These are phyloP conservation scores for Beta lomatogona DNA, from an alignment of 179 eudicot genomes.

Conservation along the genomic window DNA sequence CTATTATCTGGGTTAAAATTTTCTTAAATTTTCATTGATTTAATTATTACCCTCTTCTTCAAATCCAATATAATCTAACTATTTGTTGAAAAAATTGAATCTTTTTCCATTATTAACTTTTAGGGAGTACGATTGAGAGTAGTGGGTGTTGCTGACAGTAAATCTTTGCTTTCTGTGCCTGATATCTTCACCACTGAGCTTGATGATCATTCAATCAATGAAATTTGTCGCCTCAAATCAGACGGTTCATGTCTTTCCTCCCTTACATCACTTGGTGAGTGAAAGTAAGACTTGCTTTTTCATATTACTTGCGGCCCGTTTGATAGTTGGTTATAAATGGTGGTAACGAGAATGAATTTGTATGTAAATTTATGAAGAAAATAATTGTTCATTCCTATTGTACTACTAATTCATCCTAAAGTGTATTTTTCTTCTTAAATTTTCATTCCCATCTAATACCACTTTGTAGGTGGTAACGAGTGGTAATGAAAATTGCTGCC, in stretches of 20 bases:
- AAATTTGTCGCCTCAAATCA: constrained; percentile 62
- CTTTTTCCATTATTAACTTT: not conserved
- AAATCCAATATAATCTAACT: not conserved
- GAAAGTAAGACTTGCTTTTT: not conserved
- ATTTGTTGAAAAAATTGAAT: not conserved
- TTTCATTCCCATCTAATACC: too few species aligned
- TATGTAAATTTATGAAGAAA: too few species aligned
- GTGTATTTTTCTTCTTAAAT: too few species aligned
- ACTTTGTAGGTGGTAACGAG: too few species aligned
- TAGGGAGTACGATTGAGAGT: constrained; percentile 78
- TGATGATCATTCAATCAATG: constrained; percentile 55
- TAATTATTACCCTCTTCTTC: not conserved
- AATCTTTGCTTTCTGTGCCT: constrained; percentile 54
- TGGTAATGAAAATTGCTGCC: too few species aligned
- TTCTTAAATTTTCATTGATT: not conserved
- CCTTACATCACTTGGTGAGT: constrained; percentile 50
- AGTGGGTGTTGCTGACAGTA: constrained; percentile 84
- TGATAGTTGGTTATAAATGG: too few species aligned
- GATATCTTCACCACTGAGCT: constrained; percentile 66
- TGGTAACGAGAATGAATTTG: too few species aligned
- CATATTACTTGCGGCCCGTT: not conserved
- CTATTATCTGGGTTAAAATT: not conserved
- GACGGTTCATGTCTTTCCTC: constrained; percentile 55
- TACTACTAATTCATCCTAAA: too few species aligned
- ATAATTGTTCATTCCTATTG: too few species aligned